Evolutionary conservation across 1,284 basidiomycete genomes (phyloP).

Genomic region (Microbotryum lychnidis-dioicae): DNA sequence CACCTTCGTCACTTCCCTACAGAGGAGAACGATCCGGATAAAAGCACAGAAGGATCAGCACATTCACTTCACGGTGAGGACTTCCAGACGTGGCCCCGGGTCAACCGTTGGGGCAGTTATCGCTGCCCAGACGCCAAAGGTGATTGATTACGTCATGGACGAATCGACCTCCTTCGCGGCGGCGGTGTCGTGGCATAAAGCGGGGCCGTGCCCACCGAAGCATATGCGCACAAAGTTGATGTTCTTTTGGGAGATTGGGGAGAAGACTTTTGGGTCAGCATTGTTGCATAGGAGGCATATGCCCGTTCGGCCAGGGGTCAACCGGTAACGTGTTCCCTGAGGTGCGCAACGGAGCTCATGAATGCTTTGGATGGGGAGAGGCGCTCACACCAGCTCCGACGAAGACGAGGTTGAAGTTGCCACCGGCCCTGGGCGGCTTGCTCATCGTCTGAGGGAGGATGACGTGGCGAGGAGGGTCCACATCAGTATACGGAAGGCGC

Average conservation of each 20-base stretch:
- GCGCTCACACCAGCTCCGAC: conserved; percentile 64
- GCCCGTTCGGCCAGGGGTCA: neutral
- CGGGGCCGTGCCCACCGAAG: no score
- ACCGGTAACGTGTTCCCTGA: neutral
- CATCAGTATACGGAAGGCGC: no score
- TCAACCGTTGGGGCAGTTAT: conserved; percentile 53
- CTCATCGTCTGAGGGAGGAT: neutral
- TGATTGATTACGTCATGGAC: neutral
- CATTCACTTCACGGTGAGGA: no score
- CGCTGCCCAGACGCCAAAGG: neutral
- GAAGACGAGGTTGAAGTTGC: conserved; percentile 63
- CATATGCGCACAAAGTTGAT: conserved; percentile 32
- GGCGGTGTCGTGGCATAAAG: neutral
- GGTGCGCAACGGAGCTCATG: no score
- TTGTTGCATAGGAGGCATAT: neutral
- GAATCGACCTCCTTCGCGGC: neutral
- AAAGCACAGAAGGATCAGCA: no score
- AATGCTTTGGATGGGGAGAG: no score
- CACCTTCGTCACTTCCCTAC: conserved; percentile 18
- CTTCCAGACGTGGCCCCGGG: conserved; percentile 51
- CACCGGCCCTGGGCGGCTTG: conserved; percentile 14
- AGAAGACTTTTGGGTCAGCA: neutral
- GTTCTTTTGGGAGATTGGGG: conserved; percentile 9
- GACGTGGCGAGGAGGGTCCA: no score
- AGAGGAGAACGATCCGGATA: no score